Evolutionary conservation across 2,329 filamentous ascomycete species (phyloP).

Genomic region (Pestalotiopsis fici): DNA sequence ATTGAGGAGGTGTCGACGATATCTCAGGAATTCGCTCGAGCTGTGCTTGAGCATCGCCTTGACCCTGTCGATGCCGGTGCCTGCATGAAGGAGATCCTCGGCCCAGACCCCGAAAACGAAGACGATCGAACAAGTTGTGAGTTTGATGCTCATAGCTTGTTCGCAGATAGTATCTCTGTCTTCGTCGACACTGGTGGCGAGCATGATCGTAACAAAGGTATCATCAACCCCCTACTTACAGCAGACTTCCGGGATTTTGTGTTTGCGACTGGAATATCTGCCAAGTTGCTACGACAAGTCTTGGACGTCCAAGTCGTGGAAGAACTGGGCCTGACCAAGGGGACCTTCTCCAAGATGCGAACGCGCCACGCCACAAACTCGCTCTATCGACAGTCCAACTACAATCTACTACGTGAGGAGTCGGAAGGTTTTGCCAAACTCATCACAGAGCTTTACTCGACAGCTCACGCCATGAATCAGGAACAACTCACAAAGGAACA

Average conservation of each 20-base stretch:
- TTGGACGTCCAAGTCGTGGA: constrained; percentile 80
- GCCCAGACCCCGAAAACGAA: constrained; percentile 51
- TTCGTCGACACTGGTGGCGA: constrained; percentile 70
- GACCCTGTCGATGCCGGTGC: constrained; percentile 68
- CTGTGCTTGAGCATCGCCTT: constrained; percentile 70
- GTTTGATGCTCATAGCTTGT: constrained; percentile 68
- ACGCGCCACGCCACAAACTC: constrained; percentile 91
- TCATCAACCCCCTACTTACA: constrained; percentile 32
- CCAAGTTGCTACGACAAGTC: constrained; percentile 73
- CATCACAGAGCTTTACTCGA: constrained; percentile 92
- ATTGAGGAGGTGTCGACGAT: constrained; percentile 68
- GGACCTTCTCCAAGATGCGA: constrained; percentile 80
- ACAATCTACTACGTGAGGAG: constrained; percentile 93
- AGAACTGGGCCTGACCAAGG: constrained; percentile 76
- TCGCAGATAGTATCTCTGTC: constrained; percentile 82
- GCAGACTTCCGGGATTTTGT: constrained; percentile 67
- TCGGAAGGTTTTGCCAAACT: constrained; percentile 97
- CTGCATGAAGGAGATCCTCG: constrained; percentile 74
- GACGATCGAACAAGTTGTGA: constrained; percentile 43
- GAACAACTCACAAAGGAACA: constrained; percentile 73
- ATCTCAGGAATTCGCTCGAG: constrained; percentile 83
- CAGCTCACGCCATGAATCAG: constrained; percentile 59
- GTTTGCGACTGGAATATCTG: constrained; percentile 70
- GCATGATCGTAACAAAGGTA: not conserved
- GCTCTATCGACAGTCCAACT: constrained; percentile 93